These are phyloP conservation scores for Hortiboletus campestris DNA, from an alignment of 768 basidiomycete genomes.

Conservation along the genomic window DNA sequence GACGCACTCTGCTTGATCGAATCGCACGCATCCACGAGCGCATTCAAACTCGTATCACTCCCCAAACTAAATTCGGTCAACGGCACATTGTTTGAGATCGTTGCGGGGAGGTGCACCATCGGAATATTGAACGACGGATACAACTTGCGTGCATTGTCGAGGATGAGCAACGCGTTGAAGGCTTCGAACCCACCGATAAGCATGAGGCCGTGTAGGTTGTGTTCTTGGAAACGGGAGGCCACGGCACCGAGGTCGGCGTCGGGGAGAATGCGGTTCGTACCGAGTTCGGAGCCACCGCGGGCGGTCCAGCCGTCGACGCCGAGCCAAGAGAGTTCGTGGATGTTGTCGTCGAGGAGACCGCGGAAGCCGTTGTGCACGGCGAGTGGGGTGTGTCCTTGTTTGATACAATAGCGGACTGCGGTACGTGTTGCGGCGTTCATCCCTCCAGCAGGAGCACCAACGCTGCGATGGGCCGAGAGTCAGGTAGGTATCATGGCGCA, in stretches of 20 bases:
- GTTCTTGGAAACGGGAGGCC: conserved; percentile 89
- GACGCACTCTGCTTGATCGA: conserved; percentile 98
- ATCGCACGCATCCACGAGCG: conserved; percentile 95
- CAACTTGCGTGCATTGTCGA: conserved; percentile 76
- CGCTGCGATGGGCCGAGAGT: conserved; percentile 43
- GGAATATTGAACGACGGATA: conserved; percentile 96
- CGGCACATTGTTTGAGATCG: conserved; percentile 97
- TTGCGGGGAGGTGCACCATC: conserved; percentile 94
- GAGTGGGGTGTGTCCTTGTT: conserved; percentile 90
- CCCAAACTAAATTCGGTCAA: conserved; percentile 95
- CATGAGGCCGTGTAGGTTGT: conserved; percentile 72
- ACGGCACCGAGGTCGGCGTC: conserved; percentile 83
- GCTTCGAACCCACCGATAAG: conserved; percentile 98
- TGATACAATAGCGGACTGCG: conserved; percentile 88
- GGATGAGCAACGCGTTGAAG: conserved; percentile 71
- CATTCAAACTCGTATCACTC: conserved; percentile 96
- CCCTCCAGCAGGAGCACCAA: conserved; percentile 96
- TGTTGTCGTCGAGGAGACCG: conserved; percentile 86
- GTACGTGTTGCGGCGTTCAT: conserved; percentile 98
- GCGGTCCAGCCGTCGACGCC: conserved; percentile 96
- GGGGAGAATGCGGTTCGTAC: conserved; percentile 90
- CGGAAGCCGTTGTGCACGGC: conserved; percentile 95
- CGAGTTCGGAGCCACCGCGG: conserved; percentile 95
- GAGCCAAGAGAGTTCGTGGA: conserved; percentile 89
- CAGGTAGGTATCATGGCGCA: not conserved